Base-by-base conservation (phyloP, 306 rosid genomes). In the Canavalia ensiformis region DNA sequence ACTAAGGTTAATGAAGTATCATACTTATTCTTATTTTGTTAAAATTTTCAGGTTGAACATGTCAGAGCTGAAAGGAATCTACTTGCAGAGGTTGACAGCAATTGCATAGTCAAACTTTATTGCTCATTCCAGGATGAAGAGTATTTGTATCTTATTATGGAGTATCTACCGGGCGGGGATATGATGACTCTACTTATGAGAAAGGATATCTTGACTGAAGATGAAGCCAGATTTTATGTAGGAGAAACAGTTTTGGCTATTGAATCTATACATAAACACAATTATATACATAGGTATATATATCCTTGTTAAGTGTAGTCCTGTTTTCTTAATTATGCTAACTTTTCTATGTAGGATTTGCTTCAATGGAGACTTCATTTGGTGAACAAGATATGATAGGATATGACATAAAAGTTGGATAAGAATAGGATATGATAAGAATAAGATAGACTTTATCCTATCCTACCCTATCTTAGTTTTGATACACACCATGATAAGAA, bases 141-240 rank as follows among this genome's bases (percentile, higher is more conserved):
- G 63, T 89, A 75, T 88, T 89, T 96, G 73, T 96, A 96, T 86
- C 99, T 96, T 77, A 88, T 96, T 68, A 96, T 96, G 99, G 99
- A 96, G 80, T 96, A 96, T 79, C 89, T 96, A 79, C 99, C 99
- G 44, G 98, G 99, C 67, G 99, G 99, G 79, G 99, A 96, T 86
- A 86, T 96, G 99, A 96, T 96, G 99, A 96, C 99, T 68, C 86
- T 93, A 69, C 98, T 96, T 52, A 96, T 96, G 99, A 90, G 99
- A 88, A 96, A 93, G 90, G 98, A 96, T 85, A 92, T 85, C 51
- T 88, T 96, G 91, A 90, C 97, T 13, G 99, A 96, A 86, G 90
- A 93, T 65, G 98, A 93, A 84, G 89, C 98, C 77, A 91, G 97
- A 86, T 96, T 96, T 88, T 96, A 96, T 86, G 92, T 96, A 5